Conservation (phyloP, 371 early-diverging fungal genomes). For the Coemansia linderi region DNA sequence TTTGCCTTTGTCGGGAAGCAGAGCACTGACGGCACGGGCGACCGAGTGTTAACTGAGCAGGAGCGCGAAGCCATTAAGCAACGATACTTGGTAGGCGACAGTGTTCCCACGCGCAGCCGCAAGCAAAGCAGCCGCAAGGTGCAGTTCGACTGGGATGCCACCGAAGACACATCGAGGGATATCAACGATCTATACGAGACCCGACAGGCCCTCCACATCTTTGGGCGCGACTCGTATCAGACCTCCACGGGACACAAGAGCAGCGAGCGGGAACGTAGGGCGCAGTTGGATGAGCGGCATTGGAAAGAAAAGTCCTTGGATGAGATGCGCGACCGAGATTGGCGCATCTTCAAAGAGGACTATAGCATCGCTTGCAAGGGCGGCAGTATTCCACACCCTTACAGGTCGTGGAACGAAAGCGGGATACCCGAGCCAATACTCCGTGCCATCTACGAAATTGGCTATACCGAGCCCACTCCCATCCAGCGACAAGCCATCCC, state of each 20-base stretch:
- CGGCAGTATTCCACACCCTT: constrained; percentile 89
- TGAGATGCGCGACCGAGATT: constrained; percentile 95
- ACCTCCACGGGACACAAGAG: not conserved
- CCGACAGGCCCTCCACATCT: constrained; percentile 57
- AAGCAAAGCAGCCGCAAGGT: constrained; percentile 90
- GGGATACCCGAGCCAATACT: constrained; percentile 68
- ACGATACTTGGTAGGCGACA: constrained; percentile 83
- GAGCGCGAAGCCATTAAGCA: constrained; percentile 70
- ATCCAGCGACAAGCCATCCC: constrained; percentile 98
- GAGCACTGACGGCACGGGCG: constrained; percentile 47
- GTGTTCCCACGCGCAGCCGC: constrained; percentile 75
- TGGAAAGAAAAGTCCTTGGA: constrained; percentile 91
- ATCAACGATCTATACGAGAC: constrained; percentile 86
- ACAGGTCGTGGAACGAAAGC: constrained; percentile 90
- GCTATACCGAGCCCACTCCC: constrained; percentile 95
- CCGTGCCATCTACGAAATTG: constrained; percentile 71
- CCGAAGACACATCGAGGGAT: constrained; percentile 93
- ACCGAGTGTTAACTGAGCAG: constrained; percentile 54
- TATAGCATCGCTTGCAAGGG: constrained; percentile 94
- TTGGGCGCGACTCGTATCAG: constrained; percentile 7
- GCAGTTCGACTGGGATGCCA: constrained; percentile 95
- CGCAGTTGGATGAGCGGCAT: constrained; percentile 81
- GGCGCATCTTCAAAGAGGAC: constrained; percentile 98
- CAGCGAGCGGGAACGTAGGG: constrained; percentile 2
- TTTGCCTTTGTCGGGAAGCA: constrained; percentile 23